Evolutionary conservation across 1,284 basidiomycete genomes (phyloP), one percentile per base, ranked within the genome.

Genomic region (Cryptococcus sp.): DNA sequence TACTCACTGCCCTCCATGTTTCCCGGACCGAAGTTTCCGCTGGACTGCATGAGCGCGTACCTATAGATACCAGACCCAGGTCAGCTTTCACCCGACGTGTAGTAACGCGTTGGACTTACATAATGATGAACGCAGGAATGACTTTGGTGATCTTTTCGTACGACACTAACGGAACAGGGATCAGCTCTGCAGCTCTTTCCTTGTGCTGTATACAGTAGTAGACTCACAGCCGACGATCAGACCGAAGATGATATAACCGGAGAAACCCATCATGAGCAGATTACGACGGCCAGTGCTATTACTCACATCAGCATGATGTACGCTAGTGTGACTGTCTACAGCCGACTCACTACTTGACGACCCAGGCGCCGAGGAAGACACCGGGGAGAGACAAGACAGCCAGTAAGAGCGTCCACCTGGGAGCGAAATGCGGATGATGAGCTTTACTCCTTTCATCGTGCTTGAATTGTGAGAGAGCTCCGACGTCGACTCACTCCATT

Each of bases 21-120:
- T 17, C 88, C 88, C 0, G 88, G 88, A 17, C 88, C 87, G 70
- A 87, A 55, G 69, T 90, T 89, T 17, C 88, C 87, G 87, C 69
- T 52, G 64, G 27, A 63, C 52, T 68, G 54, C 58, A 52, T 49
- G 51, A 57, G 43, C 5, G 25, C 15, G 23, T 23, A 50, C 23
- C 15, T 30, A 30, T 5, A 19, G 42, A 45, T 10, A 45, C 42
- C 3, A n/a, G 13, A n/a, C 5, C n/a, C n/a, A 45, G 2, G 42
- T 45, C 30, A 35, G 30, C 30, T 35, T 2, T 2, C 2, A 5
- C 7, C 10, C 13, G 8, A 2, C 42, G n/a, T 72, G 64, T 63
- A 58, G 57, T 47, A 63, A 51, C 47, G 50, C 56, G 62, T 63
- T 2, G 8, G 8, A 35, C 30, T 35, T 3, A 63, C 52, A 67